Conservation (phyloP, 2,329 filamentous ascomycete genomes). For the Coleophoma cylindrospora region DNA sequence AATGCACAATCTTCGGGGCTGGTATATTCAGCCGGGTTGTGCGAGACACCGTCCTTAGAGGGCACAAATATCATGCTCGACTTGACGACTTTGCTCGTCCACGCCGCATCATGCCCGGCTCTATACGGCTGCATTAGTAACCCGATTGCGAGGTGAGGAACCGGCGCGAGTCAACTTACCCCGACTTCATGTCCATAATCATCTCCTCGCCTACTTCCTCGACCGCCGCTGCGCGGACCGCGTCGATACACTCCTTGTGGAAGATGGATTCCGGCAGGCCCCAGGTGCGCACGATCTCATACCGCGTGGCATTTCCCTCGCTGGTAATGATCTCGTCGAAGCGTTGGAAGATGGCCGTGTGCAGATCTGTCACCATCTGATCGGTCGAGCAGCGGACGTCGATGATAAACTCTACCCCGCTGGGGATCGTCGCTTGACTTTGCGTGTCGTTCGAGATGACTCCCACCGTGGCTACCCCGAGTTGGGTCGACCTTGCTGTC, state of each 20-base stretch:
- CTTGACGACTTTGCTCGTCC: conserved; percentile 15
- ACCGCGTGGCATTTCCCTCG: conserved; percentile 13
- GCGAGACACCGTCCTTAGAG: conserved; percentile 55
- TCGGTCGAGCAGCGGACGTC: conserved; percentile 17
- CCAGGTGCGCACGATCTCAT: conserved; percentile 14
- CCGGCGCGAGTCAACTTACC: background rate
- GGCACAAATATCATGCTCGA: conserved; percentile 64
- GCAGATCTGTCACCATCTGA: conserved; percentile 15
- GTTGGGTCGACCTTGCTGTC: conserved; percentile 8
- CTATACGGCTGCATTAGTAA: background rate
- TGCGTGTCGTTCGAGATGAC: conserved; percentile 17
- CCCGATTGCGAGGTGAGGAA: background rate
- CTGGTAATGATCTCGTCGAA: conserved; percentile 14
- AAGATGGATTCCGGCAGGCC: conserved; percentile 17
- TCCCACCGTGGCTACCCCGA: conserved; percentile 19
- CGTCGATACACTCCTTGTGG: conserved; percentile 14
- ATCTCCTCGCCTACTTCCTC: conserved; percentile 11
- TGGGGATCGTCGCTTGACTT: conserved; percentile 16
- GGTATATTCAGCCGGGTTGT: conserved; percentile 58
- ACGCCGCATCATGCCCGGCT: conserved; percentile 20
- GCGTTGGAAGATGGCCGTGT: conserved; percentile 14
- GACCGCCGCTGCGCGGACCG: conserved; percentile 14
- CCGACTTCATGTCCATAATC: conserved; percentile 20
- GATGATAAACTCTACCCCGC: conserved; percentile 19
- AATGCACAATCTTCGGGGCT: conserved; percentile 51